Percentiles rank a stretch among this genome's conserved stretches.
Conservation (phyloP, 768 basidiomycete genomes). For the Lactifluus pinguis region DNA sequence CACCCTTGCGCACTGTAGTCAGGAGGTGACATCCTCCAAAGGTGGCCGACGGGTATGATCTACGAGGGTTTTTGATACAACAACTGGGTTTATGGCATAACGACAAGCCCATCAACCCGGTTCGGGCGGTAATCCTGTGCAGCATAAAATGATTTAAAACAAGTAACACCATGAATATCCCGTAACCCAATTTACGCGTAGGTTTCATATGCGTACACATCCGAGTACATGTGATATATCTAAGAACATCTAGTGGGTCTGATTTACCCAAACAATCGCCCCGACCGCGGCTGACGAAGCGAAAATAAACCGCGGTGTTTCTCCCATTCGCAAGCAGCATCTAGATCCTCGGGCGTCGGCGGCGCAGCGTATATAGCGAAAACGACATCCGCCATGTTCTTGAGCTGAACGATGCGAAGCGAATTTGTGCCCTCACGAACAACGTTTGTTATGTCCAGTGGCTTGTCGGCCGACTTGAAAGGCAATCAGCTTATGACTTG, state of each 20-base stretch:
- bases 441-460: slow-evolving; percentile 11
- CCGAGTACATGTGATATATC: neutral
- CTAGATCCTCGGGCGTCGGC: neutral
- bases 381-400: slow-evolving; percentile 8
- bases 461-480: slow-evolving; percentile 1
- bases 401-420: slow-evolving; percentile 11
- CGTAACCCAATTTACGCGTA: neutral
- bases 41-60: neutral
- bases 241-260: too few species aligned
- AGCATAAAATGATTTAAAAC: neutral
- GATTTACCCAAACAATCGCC: neutral
- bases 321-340: slow-evolving; percentile 5
- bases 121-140: neutral
- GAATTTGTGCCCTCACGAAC: slow-evolving; percentile 12
- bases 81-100: neutral
- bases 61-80: neutral
- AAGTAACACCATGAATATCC: neutral
- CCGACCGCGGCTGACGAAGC: neutral
- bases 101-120: neutral
- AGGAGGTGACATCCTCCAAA: slow-evolving; percentile 7
- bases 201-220: neutral
- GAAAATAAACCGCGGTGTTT: neutral
- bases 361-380: slow-evolving; percentile 9
- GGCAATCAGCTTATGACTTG: neutral
- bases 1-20: slow-evolving; percentile 25